Conservation (phyloP, 768 basidiomycete genomes). For the Termitomyces sp. region DNA sequence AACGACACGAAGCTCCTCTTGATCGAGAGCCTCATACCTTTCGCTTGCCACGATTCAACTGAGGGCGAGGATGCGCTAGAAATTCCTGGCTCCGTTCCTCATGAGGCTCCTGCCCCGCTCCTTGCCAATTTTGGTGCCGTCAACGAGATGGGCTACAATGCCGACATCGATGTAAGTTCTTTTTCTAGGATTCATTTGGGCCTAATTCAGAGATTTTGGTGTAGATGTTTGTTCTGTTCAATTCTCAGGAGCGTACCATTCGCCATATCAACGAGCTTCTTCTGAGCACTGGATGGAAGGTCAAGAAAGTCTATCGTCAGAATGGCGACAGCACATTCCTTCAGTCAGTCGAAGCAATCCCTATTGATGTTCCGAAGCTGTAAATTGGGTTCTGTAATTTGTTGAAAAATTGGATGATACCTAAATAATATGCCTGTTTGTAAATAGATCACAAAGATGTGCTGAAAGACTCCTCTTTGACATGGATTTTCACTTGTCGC, state of each 20-base stretch:
- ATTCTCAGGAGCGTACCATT: conserved; percentile 35
- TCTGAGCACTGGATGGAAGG: conserved; percentile 29
- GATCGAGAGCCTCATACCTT: conserved; percentile 8
- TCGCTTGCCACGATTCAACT: conserved; percentile 2
- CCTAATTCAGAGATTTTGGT: background rate
- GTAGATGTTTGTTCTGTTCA: conserved; percentile 37
- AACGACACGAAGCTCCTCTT: conserved; percentile 5
- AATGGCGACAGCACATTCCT: too few relatives aligned
- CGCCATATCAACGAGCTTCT: conserved; percentile 26
- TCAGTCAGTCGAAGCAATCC: too few relatives aligned
- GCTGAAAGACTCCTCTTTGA: too few relatives aligned
- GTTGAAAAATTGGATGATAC: too few relatives aligned
- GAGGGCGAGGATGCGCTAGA: conserved; percentile 1
- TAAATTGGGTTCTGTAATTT: too few relatives aligned
- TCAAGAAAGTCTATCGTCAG: conserved; percentile 6
- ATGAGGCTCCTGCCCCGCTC: conserved; percentile 23
- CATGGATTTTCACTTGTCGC: too few relatives aligned
- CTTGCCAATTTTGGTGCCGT: conserved; percentile 35
- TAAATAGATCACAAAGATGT: too few relatives aligned
- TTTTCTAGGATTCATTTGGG: background rate
- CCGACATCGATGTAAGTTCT: conserved; percentile 31
- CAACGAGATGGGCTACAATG: conserved; percentile 30
- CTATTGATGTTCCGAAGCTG: too few relatives aligned
- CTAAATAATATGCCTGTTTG: too few relatives aligned
- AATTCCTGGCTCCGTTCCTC: conserved; percentile 19